Conservation (phyloP, 1,139 yeast genomes). For the Magnusiomyces magnusii region DNA sequence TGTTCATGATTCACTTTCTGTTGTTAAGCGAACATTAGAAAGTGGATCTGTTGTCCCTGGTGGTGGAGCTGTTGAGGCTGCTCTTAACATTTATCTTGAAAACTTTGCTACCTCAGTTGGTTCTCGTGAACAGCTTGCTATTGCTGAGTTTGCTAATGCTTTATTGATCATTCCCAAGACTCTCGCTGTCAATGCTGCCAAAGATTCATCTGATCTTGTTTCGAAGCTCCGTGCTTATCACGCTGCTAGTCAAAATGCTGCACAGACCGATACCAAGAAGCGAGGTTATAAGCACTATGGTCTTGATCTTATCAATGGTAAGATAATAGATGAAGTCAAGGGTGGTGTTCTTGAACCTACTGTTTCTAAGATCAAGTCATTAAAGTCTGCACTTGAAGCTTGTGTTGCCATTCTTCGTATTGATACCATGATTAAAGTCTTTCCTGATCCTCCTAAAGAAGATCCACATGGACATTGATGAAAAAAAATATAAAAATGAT, state of each 20-base stretch:
- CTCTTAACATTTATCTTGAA: constrained; percentile 88
- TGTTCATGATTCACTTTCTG: constrained; percentile 87
- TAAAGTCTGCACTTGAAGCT: constrained; percentile 95
- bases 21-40: constrained; percentile 93
- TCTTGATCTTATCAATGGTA: constrained; percentile 83
- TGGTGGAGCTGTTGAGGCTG: constrained; percentile 98
- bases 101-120: constrained; percentile 98
- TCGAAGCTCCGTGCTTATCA: constrained; percentile 96
- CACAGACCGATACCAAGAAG: constrained; percentile 73
- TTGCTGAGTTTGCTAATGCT: constrained; percentile 94
- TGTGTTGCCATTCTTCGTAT: constrained; percentile 96
- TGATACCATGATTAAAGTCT: constrained; percentile 96
- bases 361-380: constrained; percentile 80
- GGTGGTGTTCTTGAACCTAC: constrained; percentile 96
- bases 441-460: constrained; percentile 91
- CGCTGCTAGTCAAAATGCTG: constrained; percentile 87
- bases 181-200: constrained; percentile 94
- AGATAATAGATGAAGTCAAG: constrained; percentile 74
- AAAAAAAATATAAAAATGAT: not conserved
- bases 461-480: constrained; percentile 42
- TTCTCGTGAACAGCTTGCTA: constrained; percentile 95
- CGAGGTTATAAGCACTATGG: constrained; percentile 87
- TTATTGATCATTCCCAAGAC: constrained; percentile 93
- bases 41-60: constrained; percentile 96
- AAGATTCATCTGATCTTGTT: constrained; percentile 89